phyloP scores from a whole-genome alignment of 345 rosid species.

The Streptanthus diversifolius region DNA sequence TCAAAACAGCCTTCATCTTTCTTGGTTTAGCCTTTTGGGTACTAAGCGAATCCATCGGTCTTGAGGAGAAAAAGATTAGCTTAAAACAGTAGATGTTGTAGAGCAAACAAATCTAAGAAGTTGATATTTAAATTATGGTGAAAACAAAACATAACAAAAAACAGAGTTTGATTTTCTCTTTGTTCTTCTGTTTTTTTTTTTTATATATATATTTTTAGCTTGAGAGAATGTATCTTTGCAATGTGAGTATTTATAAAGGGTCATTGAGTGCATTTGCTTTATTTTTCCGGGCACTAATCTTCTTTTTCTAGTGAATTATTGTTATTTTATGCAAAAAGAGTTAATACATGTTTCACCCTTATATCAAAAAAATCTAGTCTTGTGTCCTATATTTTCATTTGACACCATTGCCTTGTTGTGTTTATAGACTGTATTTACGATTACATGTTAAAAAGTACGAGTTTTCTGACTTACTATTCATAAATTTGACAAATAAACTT shows the following conservation, averaged over 20 bases:
- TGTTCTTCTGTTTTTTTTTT: slow-evolving; percentile 5
- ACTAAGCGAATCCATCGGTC: slow-evolving; percentile 57
- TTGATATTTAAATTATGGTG: too few relatives aligned
- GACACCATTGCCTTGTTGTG: neutral
- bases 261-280: slow-evolving; percentile 21
- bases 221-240: slow-evolving; percentile 16
- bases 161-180: slow-evolving; percentile 22
- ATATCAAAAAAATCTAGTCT: neutral
- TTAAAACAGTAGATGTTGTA: neutral
- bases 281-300: neutral
- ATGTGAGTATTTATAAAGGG: slow-evolving; percentile 27
- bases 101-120: too few relatives aligned
- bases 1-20: slow-evolving; percentile 51
- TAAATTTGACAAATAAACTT: neutral
- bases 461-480: neutral
- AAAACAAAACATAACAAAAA: too few relatives aligned
- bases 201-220: neutral
- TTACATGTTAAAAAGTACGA: neutral
- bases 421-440: neutral
- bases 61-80: neutral
- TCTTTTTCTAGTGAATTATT: neutral
- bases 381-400: neutral
- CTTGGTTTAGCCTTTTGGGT: slow-evolving; percentile 42
- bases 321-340: neutral
- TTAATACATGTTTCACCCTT: neutral